Evolutionary conservation across 2,329 filamentous ascomycete genomes (phyloP), one percentile per base, ranked within the genome.

Genomic region (Huntiella moniliformis): DNA sequence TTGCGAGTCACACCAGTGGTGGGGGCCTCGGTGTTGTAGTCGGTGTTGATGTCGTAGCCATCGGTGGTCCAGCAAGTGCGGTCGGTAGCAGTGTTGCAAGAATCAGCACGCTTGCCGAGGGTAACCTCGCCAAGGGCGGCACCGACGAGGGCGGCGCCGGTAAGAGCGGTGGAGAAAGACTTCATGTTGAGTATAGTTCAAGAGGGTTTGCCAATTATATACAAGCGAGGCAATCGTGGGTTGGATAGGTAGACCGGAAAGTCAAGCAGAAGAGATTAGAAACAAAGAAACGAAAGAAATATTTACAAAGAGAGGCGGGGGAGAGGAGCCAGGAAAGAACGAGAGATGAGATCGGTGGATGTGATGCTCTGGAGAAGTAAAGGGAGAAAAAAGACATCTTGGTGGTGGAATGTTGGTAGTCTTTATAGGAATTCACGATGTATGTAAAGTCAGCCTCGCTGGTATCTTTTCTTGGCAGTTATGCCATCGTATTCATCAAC

Each of bases 21-120:
- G 1, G 59, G 60, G 34, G 60, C 59, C 37, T 55, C 55, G 15
- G 57, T 55, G 7, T 56, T 54, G n/a, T 58, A 51, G 4, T 52
- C 47, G 2, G 52, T 52, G 16, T 51, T 51, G 37, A 64, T 60
- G 38, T 49, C 46, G 37, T 61, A 64, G 50, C 53, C 52, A n/a
- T 51, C 40, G 16, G 36, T 32, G 3, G 45, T 47, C 54, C 54
- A 55, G 40, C 54, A 55, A 7, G 46, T 44, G 38, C 54, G 51
- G 48, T 54, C 54, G 13, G 37, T 35, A 8, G 54, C 48, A 11
- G 54, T 53, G 39, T 54, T 54, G 50, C 54, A 55, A 10, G 52
- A 51, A 8, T 31, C 36, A 41, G 38, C 47, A 43, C 48, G 47
- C 44, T 38, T 37, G n/a, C n/a, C n/a, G n/a, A n/a, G n/a, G 5